Evolutionary conservation across 2,329 filamentous ascomycete species (phyloP).

Genomic region (Fusarium sp.): DNA sequence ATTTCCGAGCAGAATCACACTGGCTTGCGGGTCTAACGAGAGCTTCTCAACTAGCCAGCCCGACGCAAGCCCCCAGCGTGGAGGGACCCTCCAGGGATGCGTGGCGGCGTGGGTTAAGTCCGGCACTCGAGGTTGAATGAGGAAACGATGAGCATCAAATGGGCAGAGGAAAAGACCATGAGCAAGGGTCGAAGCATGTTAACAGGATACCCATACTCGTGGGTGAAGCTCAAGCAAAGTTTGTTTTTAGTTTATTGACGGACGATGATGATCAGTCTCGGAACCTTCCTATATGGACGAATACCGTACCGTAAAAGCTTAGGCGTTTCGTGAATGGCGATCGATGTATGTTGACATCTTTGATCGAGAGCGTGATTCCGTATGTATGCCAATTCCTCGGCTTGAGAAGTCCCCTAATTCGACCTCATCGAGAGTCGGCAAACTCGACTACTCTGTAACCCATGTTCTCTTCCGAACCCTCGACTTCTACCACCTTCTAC

Average conservation of each 20-base stretch:
- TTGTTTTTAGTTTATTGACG: not conserved
- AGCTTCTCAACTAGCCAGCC: constrained; percentile 22
- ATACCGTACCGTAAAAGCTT: not conserved
- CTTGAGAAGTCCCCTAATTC: not conserved
- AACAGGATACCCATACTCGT: not conserved
- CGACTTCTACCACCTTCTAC: not conserved
- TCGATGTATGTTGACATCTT: constrained; percentile 10
- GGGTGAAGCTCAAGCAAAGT: not conserved
- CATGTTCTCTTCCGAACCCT: not conserved
- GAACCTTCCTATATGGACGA: constrained; percentile 3
- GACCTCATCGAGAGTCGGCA: not conserved
- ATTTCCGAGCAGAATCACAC: constrained; percentile 37
- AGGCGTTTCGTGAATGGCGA: not conserved
- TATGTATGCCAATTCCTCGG: not conserved
- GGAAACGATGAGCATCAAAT: constrained; percentile 22
- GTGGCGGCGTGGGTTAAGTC: constrained; percentile 21
- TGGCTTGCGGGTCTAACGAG: constrained; percentile 18
- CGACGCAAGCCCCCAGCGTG: constrained; percentile 11
- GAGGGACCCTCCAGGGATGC: constrained; percentile 26
- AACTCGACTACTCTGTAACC: not conserved
- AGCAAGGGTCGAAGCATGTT: not conserved
- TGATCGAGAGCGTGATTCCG: not conserved
- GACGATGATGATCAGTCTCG: not conserved
- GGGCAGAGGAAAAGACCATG: constrained; percentile 2
- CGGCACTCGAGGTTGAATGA: constrained; percentile 16